A percentile compares a stretch with the other conserved stretches of the same genome.
Conservation (phyloP, 2,329 filamentous ascomycete species). For the Bipolaris sorokiniana region DNA sequence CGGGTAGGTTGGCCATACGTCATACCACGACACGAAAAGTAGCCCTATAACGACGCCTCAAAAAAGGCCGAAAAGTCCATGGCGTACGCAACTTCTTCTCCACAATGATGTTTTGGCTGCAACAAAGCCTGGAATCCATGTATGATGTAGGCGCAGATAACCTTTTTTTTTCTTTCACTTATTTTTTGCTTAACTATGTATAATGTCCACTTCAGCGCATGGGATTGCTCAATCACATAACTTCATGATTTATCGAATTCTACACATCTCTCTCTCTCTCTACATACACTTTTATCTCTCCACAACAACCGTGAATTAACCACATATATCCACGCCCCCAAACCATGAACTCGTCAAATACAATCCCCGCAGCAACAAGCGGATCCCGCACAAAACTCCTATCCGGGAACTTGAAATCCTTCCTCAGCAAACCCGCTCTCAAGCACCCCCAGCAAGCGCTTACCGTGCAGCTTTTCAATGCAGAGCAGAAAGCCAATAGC, state of each 20-base stretch:
- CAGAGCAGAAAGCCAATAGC: conserved; percentile 21
- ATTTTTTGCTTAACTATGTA: not conserved
- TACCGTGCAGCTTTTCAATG: conserved; percentile 33
- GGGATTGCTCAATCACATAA: conserved; percentile 1
- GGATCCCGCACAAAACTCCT: conserved; percentile 22
- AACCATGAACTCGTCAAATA: conserved; percentile 7
- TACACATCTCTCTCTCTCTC: too few relatives aligned
- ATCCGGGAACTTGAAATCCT: conserved; percentile 23
- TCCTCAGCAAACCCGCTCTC: conserved; percentile 28
- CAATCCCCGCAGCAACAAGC: conserved; percentile 15
- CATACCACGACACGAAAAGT: conserved; percentile 2
- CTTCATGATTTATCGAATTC: conserved; percentile 11
- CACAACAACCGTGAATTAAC: too few relatives aligned
- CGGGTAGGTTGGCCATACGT: conserved; percentile 1
- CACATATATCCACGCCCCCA: not conserved
- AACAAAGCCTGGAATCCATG: not conserved
- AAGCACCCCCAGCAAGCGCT: conserved; percentile 34
- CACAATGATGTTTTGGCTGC: conserved; percentile 1
- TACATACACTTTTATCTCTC: too few relatives aligned
- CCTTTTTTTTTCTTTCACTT: not conserved
- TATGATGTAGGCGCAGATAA: not conserved
- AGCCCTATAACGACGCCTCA: conserved; percentile 8
- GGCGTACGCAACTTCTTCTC: conserved; percentile 11
- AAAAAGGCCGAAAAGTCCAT: conserved; percentile 1
- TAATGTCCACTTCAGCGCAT: not conserved